phyloP scores from a whole-genome alignment of 2,329 filamentous ascomycete species.

The Epichloe sibirici region DNA sequence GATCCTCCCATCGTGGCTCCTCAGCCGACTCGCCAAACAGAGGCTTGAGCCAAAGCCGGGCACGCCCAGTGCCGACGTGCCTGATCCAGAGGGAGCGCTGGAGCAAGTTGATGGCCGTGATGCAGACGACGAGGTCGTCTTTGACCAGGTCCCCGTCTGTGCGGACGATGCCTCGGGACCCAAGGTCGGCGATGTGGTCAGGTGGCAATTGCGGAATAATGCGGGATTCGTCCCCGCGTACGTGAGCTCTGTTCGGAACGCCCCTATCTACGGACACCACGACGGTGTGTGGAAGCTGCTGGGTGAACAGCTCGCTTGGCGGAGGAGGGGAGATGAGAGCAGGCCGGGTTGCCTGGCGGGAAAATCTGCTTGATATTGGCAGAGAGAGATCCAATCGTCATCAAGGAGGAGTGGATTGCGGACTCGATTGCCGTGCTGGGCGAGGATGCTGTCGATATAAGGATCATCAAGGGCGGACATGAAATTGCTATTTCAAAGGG shows the following conservation, averaged over 20 bases:
- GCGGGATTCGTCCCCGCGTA: conserved; percentile 58
- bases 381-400: conserved; percentile 52
- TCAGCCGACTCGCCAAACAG: conserved; percentile 38
- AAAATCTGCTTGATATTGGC: conserved; percentile 57
- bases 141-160: conserved; percentile 39
- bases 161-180: conserved; percentile 32
- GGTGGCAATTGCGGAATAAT: conserved; percentile 58
- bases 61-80: conserved; percentile 19
- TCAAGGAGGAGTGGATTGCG: conserved; percentile 49
- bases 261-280: conserved; percentile 52
- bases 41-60: conserved; percentile 33
- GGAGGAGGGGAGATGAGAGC: conserved; percentile 24
- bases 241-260: conserved; percentile 56
- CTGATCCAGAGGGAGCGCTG: not conserved
- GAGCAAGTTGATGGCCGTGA: not conserved
- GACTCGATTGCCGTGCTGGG: conserved; percentile 49
- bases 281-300: conserved; percentile 48
- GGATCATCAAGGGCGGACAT: conserved; percentile 51
- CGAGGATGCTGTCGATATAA: conserved; percentile 41
- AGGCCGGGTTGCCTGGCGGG: conserved; percentile 26
- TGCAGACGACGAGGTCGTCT: conserved; percentile 24
- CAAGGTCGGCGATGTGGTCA: conserved; percentile 45
- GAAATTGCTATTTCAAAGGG: conserved; percentile 55
- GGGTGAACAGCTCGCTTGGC: conserved; percentile 32
- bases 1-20: conserved; percentile 45